phyloP scores from a whole-genome alignment of 176 grass and related monocot species.

The Urochloa ruziziensis region DNA sequence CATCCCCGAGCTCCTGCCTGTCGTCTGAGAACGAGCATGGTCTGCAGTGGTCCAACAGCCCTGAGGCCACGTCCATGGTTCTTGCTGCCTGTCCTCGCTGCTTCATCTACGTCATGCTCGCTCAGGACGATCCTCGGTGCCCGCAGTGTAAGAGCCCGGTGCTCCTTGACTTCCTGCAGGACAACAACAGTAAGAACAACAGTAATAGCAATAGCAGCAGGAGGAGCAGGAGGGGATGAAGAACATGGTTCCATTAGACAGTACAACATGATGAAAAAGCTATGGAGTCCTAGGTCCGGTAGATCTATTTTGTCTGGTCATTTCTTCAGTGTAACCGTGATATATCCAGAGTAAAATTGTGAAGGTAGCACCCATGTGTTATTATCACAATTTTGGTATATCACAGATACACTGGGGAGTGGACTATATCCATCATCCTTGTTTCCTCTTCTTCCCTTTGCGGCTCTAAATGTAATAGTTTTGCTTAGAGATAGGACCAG shows the following conservation, averaged over 20 bases:
- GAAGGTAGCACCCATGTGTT: constrained; percentile 18
- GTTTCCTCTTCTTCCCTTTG: constrained; percentile 40
- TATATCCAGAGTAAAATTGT: constrained; percentile 44
- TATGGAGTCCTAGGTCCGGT: constrained; percentile 50
- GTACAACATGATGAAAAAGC: constrained; percentile 28
- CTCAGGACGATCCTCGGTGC: constrained; percentile 74
- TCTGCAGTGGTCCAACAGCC: constrained; percentile 68
- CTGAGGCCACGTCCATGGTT: constrained; percentile 85
- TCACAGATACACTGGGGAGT: constrained; percentile 73
- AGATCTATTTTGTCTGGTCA: constrained; percentile 27
- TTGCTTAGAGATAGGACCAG: constrained; percentile 44
- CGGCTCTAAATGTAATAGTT: constrained; percentile 29
- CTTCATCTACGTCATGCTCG: constrained; percentile 98
- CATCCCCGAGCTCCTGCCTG: constrained; percentile 73
- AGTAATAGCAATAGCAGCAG: constrained; percentile 31
- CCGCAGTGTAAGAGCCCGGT: constrained; percentile 89
- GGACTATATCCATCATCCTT: constrained; percentile 24
- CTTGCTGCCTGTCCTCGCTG: constrained; percentile 74
- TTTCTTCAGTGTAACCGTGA: constrained; percentile 80
- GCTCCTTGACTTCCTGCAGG: constrained; percentile 80
- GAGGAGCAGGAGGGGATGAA: constrained; percentile 65
- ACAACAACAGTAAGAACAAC: constrained; percentile 24
- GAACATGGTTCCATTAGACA: neutral
- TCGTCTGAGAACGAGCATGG: constrained; percentile 80
- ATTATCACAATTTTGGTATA: constrained; percentile 43